These are phyloP conservation scores for Neonectria coccinea DNA, from an alignment of 2,329 filamentous ascomycete species.

Conservation along the genomic window DNA sequence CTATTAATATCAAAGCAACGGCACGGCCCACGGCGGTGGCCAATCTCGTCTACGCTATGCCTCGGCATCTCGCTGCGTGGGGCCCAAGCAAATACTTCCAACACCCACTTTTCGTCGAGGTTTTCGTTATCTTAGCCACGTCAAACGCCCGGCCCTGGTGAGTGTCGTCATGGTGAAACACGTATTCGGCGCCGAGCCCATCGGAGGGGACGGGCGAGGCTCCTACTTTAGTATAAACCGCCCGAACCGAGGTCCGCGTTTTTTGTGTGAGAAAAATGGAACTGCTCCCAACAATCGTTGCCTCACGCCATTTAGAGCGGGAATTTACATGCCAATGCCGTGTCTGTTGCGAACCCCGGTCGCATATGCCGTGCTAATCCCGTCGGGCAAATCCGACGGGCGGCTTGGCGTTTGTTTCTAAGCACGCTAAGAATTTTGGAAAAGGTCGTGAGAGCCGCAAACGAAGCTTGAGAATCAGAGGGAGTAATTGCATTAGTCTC, in stretches of 20 bases:
- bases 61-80: not conserved
- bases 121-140: not conserved
- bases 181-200: conserved; percentile 5
- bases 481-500: not conserved
- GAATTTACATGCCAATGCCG: not conserved
- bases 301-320: conserved; percentile 5
- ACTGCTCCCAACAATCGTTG: conserved; percentile 18
- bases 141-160: conserved; percentile 7
- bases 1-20: not conserved
- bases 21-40: not conserved
- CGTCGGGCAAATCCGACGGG: conserved; percentile 2
- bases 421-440: not conserved
- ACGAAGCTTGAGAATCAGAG: not conserved
- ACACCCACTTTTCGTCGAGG: not conserved
- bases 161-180: conserved; percentile 25
- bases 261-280: not conserved
- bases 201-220: conserved; percentile 11
- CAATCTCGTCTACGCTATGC: conserved; percentile 3
- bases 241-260: conserved; percentile 11
- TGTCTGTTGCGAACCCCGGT: not conserved
- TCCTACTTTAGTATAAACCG: conserved; percentile 12
- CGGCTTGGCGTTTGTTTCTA: not conserved
- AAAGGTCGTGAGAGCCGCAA: not conserved
- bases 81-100: not conserved
- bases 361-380: conserved; percentile 1